phyloP scores from a whole-genome alignment of 305 asterid species.

The Fraxinus nigra region DNA sequence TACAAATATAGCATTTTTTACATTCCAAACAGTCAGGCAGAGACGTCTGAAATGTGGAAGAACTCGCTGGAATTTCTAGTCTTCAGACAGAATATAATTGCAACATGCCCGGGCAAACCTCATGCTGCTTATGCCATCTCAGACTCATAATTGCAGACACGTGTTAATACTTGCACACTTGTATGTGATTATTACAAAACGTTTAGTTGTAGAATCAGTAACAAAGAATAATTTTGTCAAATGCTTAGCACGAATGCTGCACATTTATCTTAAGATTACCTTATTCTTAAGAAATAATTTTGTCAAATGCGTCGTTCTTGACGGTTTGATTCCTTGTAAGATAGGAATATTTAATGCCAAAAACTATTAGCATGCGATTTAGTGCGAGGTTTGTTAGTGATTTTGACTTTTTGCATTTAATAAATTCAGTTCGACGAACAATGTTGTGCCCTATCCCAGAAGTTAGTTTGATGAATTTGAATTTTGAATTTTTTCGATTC shows the following conservation, averaged over 20 bases:
- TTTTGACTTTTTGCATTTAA: background rate
- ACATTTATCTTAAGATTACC: too few species aligned
- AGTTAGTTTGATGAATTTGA: background rate
- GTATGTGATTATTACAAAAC: background rate
- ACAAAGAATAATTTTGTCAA: background rate
- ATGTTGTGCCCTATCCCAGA: background rate
- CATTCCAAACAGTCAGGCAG: conserved; percentile 84
- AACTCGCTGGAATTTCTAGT: conserved; percentile 63
- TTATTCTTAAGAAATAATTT: too few species aligned
- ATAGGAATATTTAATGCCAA: background rate
- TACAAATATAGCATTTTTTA: conserved; percentile 71
- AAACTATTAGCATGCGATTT: background rate
- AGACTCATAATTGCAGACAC: too few species aligned
- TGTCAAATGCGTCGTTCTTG: background rate
- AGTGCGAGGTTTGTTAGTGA: background rate
- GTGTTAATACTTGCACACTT: too few species aligned
- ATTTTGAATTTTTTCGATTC: background rate
- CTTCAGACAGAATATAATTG: conserved; percentile 75
- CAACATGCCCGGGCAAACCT: conserved; percentile 85
- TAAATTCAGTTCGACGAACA: background rate
- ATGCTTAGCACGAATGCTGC: background rate
- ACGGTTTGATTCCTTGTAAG: background rate
- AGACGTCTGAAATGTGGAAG: conserved; percentile 73
- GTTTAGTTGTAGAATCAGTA: too few species aligned
- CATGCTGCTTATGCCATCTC: background rate